phyloP scores from a whole-genome alignment of 768 basidiomycete species.

The Naganishia antarctica region DNA sequence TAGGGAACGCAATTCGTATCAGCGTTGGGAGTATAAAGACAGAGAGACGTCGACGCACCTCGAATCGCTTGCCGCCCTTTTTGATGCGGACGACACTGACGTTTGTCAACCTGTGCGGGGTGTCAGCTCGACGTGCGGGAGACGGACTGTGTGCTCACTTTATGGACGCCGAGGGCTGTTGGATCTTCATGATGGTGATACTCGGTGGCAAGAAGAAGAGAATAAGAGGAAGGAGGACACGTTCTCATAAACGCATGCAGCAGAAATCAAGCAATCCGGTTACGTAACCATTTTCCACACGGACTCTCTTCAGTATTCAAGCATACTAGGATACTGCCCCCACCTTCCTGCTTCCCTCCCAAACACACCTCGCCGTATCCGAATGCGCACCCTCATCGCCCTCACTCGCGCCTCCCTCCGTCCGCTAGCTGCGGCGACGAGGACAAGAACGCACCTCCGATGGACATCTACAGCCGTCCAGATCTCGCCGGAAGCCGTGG shows the following conservation, averaged over 20 bases:
- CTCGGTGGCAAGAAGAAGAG: too few species aligned
- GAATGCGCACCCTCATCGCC: background rate
- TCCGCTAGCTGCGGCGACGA: too few species aligned
- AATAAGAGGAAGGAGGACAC: background rate
- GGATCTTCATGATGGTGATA: conserved; percentile 54
- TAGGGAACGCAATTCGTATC: conserved; percentile 37
- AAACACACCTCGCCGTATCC: background rate
- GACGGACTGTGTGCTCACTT: conserved; percentile 55
- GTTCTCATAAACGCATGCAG: background rate
- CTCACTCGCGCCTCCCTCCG: too few species aligned
- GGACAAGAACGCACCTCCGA: too few species aligned
- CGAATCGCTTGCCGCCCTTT: conserved; percentile 96
- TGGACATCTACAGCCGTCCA: too few species aligned
- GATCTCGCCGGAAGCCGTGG: too few species aligned
- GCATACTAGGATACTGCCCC: background rate
- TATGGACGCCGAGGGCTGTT: conserved; percentile 85
- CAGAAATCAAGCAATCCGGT: background rate
- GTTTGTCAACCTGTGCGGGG: conserved; percentile 72
- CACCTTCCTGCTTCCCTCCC: background rate
- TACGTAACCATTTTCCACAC: conserved; percentile 12
- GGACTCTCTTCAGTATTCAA: too few species aligned
- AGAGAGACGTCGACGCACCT: conserved; percentile 57
- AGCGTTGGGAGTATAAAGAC: background rate
- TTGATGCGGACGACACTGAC: conserved; percentile 92
- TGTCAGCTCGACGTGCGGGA: conserved; percentile 13